These are phyloP conservation scores for Syncephalastrum contaminatum DNA, from an alignment of 371 early-diverging fungal genomes.

Conservation along the genomic window DNA sequence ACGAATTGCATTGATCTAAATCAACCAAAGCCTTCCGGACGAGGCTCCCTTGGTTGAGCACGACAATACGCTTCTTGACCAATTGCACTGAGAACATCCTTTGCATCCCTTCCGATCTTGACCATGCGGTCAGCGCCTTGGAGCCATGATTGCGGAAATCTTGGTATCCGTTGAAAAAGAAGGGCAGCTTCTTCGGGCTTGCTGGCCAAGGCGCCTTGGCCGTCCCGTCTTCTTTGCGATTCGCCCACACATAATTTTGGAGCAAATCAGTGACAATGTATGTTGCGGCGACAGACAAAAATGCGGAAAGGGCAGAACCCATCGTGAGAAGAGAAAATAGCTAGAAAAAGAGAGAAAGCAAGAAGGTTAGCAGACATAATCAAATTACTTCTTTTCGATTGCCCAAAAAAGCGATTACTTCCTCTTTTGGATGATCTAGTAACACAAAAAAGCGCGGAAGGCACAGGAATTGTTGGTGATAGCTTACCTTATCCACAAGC, in stretches of 20 bases:
- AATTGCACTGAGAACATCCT: constrained; percentile 31
- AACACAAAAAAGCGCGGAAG: too few species aligned
- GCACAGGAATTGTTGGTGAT: too few species aligned
- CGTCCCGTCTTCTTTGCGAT: constrained; percentile 37
- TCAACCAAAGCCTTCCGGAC: constrained; percentile 34
- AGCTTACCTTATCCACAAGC: too few species aligned
- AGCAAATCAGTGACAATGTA: constrained; percentile 9
- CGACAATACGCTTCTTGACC: constrained; percentile 33
- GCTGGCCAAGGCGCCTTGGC: constrained; percentile 37
- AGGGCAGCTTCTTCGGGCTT: constrained; percentile 25
- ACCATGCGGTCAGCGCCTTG: constrained; percentile 33
- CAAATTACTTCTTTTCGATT: too few species aligned
- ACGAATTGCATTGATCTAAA: constrained; percentile 38
- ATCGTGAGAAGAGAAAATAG: too few species aligned
- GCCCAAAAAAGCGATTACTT: too few species aligned
- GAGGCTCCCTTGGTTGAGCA: constrained; percentile 26
- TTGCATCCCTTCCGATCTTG: constrained; percentile 16
- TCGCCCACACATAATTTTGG: constrained; percentile 23
- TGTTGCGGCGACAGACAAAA: constrained; percentile 1
- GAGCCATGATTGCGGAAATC: constrained; percentile 16
- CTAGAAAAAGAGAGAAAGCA: too few species aligned
- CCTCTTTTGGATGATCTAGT: too few species aligned
- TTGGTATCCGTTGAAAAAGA: constrained; percentile 25
- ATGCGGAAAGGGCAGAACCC: not conserved
- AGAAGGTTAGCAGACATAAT: too few species aligned